Base-by-base conservation (phyloP, 2,329 filamentous ascomycete species). In the Ophiostoma himal-ulmi region DNA sequence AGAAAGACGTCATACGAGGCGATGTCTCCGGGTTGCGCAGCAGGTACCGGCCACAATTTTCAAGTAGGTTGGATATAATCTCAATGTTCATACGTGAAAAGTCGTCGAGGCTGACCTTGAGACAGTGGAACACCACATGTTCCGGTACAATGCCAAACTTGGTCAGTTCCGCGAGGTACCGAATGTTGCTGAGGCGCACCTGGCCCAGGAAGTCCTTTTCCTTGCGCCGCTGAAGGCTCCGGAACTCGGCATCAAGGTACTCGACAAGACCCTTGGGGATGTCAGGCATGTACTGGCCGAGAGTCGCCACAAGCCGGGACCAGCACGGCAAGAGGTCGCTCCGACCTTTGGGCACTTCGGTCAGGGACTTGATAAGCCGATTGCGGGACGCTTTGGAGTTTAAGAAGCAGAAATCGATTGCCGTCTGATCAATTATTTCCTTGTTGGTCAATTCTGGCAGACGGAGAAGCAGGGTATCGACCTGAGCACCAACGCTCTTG, bases 71-170 rank as follows among this genome's bases (percentile, higher is more conserved):
- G 76, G 94, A 96, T 73, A 99, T 94, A 75, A 99, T 97, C 79
- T 99, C 96, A 73, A 99, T 97, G 77, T 99, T 99, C 91, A 97
- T 97, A 72, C 94, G 88, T 2, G 95, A 97, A 77, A 99, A 99
- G 77, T 99, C 95, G 76, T 99, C 95, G 37, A 99, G 82, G 75
- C 94, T 96, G 78, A 99, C 94, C 79, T 97, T 99, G 75, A 99
- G 88, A 78, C 95, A 99, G 77, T 99, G 95, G 77, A 99, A 99
- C 69, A 99, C 96, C 74, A 99, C 94, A 79, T 99, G 95, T 79
- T 99, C 95, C 0, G 96, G 95, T 10, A 99, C 95, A 41, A 97
- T 93, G 41, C 95, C 94, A 77, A 99, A 99, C 78, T 99, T 99
- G 71, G 95, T 99, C 77, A 99, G 82, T 80, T 99, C 95, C 8